Base-by-base conservation (phyloP, 768 basidiomycete species). In the Hirschioporus abietinus region DNA sequence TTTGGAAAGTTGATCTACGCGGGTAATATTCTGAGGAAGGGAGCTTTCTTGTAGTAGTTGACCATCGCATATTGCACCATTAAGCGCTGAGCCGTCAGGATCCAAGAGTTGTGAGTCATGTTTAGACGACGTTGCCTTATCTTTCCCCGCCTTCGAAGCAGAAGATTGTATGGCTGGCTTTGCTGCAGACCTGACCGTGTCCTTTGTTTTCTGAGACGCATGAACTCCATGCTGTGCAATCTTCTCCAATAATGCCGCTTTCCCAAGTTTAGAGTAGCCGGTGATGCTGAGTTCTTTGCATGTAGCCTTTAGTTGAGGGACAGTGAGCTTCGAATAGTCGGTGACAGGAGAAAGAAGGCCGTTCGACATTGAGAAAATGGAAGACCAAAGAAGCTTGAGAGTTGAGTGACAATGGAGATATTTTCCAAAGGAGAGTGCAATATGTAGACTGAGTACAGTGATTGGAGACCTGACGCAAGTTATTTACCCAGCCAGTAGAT, bases 251-350 rank as follows among this genome's bases (percentile, higher is more conserved):
- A 92, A 79, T 0, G 78, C 83, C 64, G 78, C 76, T 74, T 91
- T 91, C 57, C 75, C 73, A 23, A 90, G 82, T 72, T 88, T 92
- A 10, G 89, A 89, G 72, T 90, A 92, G 0, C 88, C 88, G 58
- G 78, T 72, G 26, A 92, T 77, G 24, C 81, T 78, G 65, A 76
- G 81, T 63, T 87, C 88, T 72, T 89, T 92, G 75, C 89, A 92
- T 17, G 91, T 67, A 3, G 81, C 81, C 71, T 86, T 91, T 23
- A 93, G 81, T 69, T 88, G 87, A 23, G 85, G 74, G 10, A 90
- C 86, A 8, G 85, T 89, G 1, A 88, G 73, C 64, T 77, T 83
- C 12, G 74, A 69, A 26, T 75, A 66, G 36, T 69, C 60, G 20
- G 42, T 15, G 42, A 61, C 18, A 1, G 60, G 15, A 25, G 5